phyloP scores from a whole-genome alignment of 2,329 filamentous ascomycete species.

The Aschersonia sp. region DNA sequence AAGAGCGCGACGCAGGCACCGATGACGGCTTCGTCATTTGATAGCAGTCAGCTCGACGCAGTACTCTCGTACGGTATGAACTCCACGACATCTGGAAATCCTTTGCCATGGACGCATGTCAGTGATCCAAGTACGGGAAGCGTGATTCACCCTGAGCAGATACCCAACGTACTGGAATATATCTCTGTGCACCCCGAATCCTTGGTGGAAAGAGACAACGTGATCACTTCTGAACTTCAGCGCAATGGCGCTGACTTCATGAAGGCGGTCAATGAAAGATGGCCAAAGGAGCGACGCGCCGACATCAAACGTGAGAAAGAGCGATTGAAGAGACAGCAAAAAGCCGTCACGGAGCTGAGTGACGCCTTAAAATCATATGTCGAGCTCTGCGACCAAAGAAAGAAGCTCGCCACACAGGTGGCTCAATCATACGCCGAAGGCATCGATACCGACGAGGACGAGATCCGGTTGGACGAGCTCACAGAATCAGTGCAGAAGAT shows the following conservation, averaged over 20 bases:
- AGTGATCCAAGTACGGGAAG: neutral
- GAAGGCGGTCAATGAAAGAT: constrained; percentile 30
- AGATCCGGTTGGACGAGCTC: constrained; percentile 33
- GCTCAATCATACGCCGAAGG: constrained; percentile 34
- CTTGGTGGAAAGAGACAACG: constrained; percentile 20
- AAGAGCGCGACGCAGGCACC: neutral
- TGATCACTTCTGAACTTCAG: constrained; percentile 26
- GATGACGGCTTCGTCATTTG: neutral
- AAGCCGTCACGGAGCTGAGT: constrained; percentile 25
- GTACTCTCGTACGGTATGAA: constrained; percentile 1
- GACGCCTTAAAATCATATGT: constrained; percentile 27
- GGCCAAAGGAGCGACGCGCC: constrained; percentile 27
- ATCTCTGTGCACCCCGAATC: constrained; percentile 15
- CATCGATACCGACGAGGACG: constrained; percentile 36
- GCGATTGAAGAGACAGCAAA: constrained; percentile 28
- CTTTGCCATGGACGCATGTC: neutral
- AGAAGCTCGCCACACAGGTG: constrained; percentile 31
- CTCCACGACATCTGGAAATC: neutral
- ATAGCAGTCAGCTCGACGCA: neutral
- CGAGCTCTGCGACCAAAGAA: constrained; percentile 25
- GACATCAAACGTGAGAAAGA: constrained; percentile 36
- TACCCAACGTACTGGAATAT: constrained; percentile 13
- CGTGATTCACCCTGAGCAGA: constrained; percentile 9
- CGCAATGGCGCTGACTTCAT: constrained; percentile 33
- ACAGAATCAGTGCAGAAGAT: constrained; percentile 27